These are phyloP conservation scores for Monosporozyma unispora DNA, from an alignment of 805 yeast genomes.

Conservation along the genomic window DNA sequence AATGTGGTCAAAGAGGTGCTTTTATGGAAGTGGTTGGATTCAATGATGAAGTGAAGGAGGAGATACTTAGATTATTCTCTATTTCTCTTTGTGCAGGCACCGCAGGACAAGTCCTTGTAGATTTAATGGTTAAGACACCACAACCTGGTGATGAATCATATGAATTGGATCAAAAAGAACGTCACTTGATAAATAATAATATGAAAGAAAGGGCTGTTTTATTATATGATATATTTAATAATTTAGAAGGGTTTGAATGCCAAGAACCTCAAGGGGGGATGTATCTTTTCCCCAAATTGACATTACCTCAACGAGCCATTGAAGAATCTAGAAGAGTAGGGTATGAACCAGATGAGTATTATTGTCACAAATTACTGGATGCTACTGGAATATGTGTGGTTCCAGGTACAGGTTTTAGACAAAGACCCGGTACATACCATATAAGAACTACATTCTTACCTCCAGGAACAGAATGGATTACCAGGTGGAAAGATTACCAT, in stretches of 20 bases:
- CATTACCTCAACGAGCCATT: conserved; percentile 55
- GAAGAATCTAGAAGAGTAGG: conserved; percentile 47
- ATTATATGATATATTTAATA: conserved; percentile 59
- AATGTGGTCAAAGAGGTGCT: conserved; percentile 99
- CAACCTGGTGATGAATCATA: conserved; percentile 63
- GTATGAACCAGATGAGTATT: conserved; percentile 71
- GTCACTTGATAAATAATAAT: conserved; percentile 48
- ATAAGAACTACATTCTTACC: conserved; percentile 94
- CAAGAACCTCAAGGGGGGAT: conserved; percentile 93
- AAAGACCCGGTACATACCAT: conserved; percentile 78
- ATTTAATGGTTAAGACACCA: conserved; percentile 93
- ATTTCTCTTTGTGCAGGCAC: conserved; percentile 90
- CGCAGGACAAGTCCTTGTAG: conserved; percentile 86
- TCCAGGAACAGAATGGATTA: conserved; percentile 89
- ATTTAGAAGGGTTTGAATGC: conserved; percentile 75
- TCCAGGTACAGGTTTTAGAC: conserved; percentile 97
- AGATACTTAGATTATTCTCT: conserved; percentile 79
- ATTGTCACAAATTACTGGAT: conserved; percentile 76
- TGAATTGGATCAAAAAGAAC: conserved; percentile 55
- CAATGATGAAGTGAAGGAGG: conserved; percentile 51
- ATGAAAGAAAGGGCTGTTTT: conserved; percentile 55
- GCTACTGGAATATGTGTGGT: conserved; percentile 91
- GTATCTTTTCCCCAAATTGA: conserved; percentile 83
- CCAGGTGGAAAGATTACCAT: conserved; percentile 72
- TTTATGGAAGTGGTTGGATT: conserved; percentile 91